These are phyloP conservation scores for Metschnikowia hibisci DNA, from an alignment of 805 yeast genomes.

Conservation along the genomic window DNA sequence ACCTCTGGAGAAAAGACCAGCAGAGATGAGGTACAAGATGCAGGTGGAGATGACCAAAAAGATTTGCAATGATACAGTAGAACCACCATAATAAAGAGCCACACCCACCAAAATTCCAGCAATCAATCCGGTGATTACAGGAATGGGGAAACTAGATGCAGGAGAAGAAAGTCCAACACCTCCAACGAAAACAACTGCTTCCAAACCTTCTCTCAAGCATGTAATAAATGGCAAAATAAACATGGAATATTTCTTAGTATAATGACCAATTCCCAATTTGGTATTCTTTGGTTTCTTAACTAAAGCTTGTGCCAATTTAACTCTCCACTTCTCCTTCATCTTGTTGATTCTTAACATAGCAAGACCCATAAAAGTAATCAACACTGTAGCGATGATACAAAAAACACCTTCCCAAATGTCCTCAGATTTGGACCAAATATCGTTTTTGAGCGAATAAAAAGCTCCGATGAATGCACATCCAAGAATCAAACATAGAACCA, in stretches of 20 bases:
- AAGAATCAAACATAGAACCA: constrained; percentile 70
- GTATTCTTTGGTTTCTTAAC: constrained; percentile 38
- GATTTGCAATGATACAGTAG: constrained; percentile 75
- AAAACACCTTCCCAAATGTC: constrained; percentile 97
- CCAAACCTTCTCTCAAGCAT: constrained; percentile 87
- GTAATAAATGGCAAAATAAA: constrained; percentile 86
- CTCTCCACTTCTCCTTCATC: constrained; percentile 96
- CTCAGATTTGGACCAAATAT: constrained; percentile 83
- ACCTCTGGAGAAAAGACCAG: constrained; percentile 93
- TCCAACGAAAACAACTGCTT: constrained; percentile 43
- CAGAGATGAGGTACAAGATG: constrained; percentile 81
- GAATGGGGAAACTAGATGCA: constrained; percentile 71
- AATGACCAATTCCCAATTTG: constrained; percentile 50
- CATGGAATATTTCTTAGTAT: constrained; percentile 76
- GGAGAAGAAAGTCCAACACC: constrained; percentile 36
- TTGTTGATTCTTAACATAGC: constrained; percentile 94
- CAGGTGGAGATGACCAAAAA: constrained; percentile 85
- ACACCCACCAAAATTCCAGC: constrained; percentile 74
- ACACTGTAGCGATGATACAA: constrained; percentile 81
- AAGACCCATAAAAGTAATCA: constrained; percentile 91
- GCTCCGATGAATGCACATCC: constrained; percentile 96
- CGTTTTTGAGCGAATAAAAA: constrained; percentile 73
- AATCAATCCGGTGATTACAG: constrained; percentile 79
- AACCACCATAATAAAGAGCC: constrained; percentile 75
- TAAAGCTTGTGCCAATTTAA: constrained; percentile 83